Conservation (phyloP, 73 alveolate genomes). For the Breviolum minutum region DNA sequence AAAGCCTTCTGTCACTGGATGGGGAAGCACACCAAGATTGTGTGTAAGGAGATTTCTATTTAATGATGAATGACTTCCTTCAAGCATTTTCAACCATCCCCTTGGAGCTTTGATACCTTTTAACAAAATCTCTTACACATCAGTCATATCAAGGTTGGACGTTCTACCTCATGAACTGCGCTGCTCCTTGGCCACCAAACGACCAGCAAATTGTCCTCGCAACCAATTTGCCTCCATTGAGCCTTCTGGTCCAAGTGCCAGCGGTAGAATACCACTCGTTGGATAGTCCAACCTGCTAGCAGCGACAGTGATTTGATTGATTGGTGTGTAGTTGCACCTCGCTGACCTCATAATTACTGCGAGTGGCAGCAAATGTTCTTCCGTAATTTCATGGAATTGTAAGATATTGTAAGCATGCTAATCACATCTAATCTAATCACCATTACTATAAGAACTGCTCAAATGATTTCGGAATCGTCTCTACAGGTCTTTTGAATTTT, state of each 20-base stretch:
- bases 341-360: neutral
- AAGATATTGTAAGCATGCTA: too few species aligned
- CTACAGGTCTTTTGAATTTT: too few species aligned
- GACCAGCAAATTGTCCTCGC: conserved; percentile 68
- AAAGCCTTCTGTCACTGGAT: too few species aligned
- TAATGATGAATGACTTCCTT: too few species aligned
- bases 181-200: conserved; percentile 44
- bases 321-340: neutral
- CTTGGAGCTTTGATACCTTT: too few species aligned
- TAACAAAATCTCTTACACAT: too few species aligned
- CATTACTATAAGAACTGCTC: neutral
- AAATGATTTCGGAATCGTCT: neutral
- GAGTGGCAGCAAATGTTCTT: too few species aligned
- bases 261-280: conserved; percentile 57
- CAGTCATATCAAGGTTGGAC: too few species aligned
- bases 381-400: too few species aligned
- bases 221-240: conserved; percentile 68
- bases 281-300: conserved; percentile 84
- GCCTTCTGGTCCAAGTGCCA: conserved; percentile 56
- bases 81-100: neutral
- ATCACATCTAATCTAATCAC: neutral
- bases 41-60: too few species aligned
- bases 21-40: too few species aligned
- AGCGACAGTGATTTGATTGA: neutral
- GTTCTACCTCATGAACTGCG: too few species aligned